phyloP scores from a whole-genome alignment of 1,139 yeast species.

The Kurtzmaniella quercitrusa region DNA sequence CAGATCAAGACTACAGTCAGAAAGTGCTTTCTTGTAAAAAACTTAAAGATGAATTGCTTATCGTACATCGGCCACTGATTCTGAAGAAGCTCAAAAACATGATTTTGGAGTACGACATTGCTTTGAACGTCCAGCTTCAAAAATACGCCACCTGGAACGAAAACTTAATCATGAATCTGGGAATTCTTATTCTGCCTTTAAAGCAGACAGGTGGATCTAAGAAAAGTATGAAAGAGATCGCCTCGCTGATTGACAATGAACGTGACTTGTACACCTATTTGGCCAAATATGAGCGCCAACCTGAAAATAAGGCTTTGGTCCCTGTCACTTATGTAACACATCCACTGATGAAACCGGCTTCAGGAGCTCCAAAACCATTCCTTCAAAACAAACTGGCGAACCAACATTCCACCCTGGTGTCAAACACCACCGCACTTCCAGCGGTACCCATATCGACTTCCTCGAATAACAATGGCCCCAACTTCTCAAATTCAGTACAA shows the following conservation, averaged over 20 bases:
- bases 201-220: slow-evolving; percentile 37
- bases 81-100: slow-evolving; percentile 72
- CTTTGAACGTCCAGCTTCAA: slow-evolving; percentile 81
- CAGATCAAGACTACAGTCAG: slow-evolving; percentile 81
- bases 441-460: slow-evolving; percentile 16
- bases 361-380: slow-evolving; percentile 33
- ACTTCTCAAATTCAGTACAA: background rate
- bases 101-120: slow-evolving; percentile 83
- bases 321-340: slow-evolving; percentile 80
- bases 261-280: slow-evolving; percentile 73
- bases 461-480: slow-evolving; percentile 3
- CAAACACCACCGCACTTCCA: slow-evolving; percentile 14
- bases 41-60: slow-evolving; percentile 67
- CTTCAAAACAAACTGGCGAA: slow-evolving; percentile 23
- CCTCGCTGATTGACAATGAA: slow-evolving; percentile 77
- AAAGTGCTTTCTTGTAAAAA: slow-evolving; percentile 72
- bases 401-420: slow-evolving; percentile 11
- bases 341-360: slow-evolving; percentile 27
- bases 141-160: slow-evolving; percentile 88
- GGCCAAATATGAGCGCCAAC: slow-evolving; percentile 40
- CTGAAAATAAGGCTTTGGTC: slow-evolving; percentile 36
- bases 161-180: slow-evolving; percentile 76
- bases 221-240: slow-evolving; percentile 70
- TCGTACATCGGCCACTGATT: slow-evolving; percentile 72
- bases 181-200: slow-evolving; percentile 77